Evolutionary conservation across 495 filamentous ascomycete genomes (phyloP).

Genomic region (Emericellopsis terricola): DNA sequence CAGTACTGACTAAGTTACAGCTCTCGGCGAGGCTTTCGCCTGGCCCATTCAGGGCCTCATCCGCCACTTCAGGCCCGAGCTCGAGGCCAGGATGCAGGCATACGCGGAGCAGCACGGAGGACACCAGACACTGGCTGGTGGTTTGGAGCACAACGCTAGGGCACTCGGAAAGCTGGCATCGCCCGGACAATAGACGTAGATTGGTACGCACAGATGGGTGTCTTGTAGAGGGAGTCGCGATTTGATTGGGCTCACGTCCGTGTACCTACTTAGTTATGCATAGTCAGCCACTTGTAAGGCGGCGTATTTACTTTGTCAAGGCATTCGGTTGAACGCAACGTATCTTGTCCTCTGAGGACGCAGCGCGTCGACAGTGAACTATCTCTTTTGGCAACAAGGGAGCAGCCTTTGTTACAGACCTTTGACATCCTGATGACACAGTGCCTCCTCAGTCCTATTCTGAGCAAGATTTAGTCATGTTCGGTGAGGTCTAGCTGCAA

Average conservation of each 20-base stretch:
- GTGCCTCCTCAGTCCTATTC: no score
- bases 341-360: not conserved
- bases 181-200: conserved; percentile 54
- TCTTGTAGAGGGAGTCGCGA: no score
- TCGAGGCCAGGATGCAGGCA: conserved; percentile 72
- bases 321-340: not conserved
- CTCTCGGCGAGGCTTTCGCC: conserved; percentile 91
- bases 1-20: conserved; percentile 16
- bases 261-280: not conserved
- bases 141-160: conserved; percentile 62
- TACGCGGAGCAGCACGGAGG: conserved; percentile 52
- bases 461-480: no score
- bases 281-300: not conserved
- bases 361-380: not conserved
- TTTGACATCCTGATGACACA: no score
- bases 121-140: conserved; percentile 62
- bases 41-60: conserved; percentile 98
- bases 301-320: not conserved
- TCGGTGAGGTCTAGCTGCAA: no score
- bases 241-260: not conserved
- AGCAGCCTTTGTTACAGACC: no score
- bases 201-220: not conserved
- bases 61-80: conserved; percentile 88
- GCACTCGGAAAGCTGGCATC: conserved; percentile 70
- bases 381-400: not conserved